These are phyloP conservation scores for Kwoniella dendrophila DNA, from an alignment of 768 basidiomycete species.

Conservation along the genomic window DNA sequence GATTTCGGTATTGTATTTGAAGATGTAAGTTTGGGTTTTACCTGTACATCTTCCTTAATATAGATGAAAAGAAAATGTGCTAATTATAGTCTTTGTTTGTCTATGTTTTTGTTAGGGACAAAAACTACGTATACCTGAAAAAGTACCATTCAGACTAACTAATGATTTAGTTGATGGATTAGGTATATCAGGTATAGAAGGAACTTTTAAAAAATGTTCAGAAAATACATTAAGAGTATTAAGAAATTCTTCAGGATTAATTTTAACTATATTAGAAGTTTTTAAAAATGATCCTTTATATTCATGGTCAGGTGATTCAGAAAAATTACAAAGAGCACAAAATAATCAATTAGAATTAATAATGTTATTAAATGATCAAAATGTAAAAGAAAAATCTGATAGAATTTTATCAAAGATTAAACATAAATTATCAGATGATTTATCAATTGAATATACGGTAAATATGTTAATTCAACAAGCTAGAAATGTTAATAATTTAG, in stretches of 20 bases:
- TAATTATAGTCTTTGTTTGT: neutral
- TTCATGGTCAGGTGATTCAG: constrained; percentile 68
- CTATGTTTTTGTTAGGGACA: constrained; percentile 81
- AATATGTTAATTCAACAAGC: constrained; percentile 90
- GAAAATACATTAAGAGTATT: constrained; percentile 93
- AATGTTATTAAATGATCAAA: constrained; percentile 57
- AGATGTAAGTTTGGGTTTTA: constrained; percentile 63
- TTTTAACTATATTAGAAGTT: constrained; percentile 93
- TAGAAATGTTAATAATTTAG: constrained; percentile 73
- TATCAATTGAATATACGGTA: constrained; percentile 90
- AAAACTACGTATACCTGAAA: constrained; percentile 74
- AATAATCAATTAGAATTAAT: constrained; percentile 41
- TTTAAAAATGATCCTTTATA: constrained; percentile 96
- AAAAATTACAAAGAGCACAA: constrained; percentile 48
- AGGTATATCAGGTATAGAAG: constrained; percentile 83
- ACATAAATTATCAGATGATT: constrained; percentile 73
- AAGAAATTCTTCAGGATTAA: constrained; percentile 77
- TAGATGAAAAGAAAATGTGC: neutral
- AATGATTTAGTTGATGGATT: constrained; percentile 92
- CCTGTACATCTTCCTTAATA: neutral
- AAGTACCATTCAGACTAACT: constrained; percentile 93
- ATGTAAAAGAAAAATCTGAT: constrained; percentile 83
- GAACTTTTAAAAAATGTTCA: constrained; percentile 91
- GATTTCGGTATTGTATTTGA: constrained; percentile 97
- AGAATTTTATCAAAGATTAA: constrained; percentile 78